Percentiles rank a stretch among this genome's conserved stretches.
phyloP scores from a whole-genome alignment of 2,329 filamentous ascomycete genomes.

The Purpureocillium lavendulum region DNA sequence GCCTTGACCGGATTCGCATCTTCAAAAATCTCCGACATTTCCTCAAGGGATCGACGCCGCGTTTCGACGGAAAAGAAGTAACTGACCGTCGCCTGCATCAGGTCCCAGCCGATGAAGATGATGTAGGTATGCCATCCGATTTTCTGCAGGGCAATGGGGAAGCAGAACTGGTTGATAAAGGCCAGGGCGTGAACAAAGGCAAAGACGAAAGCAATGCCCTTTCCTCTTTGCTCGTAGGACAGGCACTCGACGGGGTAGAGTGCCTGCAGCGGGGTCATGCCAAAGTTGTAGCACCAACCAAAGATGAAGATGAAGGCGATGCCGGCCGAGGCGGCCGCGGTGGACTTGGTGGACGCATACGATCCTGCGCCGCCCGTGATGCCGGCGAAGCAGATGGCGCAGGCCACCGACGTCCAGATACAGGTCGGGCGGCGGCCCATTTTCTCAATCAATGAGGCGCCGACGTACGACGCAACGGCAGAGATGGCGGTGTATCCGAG shows the following conservation, averaged over 20 bases:
- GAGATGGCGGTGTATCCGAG: slow-evolving; percentile 28
- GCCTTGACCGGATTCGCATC: neutral
- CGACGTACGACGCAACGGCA: slow-evolving; percentile 21
- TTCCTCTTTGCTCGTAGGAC: slow-evolving; percentile 44
- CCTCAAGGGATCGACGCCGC: slow-evolving; percentile 24
- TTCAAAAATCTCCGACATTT: slow-evolving; percentile 4
- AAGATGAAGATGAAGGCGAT: slow-evolving; percentile 11
- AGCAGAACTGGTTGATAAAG: slow-evolving; percentile 31
- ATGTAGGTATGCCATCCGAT: slow-evolving; percentile 49
- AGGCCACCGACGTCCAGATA: slow-evolving; percentile 2
- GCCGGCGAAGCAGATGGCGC: slow-evolving; percentile 2
- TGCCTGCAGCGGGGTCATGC: slow-evolving; percentile 23
- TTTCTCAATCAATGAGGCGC: slow-evolving; percentile 31
- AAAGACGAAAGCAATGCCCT: slow-evolving; percentile 44
- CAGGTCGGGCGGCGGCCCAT: slow-evolving; percentile 29
- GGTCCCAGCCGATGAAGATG: slow-evolving; percentile 36
- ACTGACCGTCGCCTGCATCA: slow-evolving; percentile 29
- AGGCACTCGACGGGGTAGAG: slow-evolving; percentile 46
- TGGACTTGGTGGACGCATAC: slow-evolving; percentile 1
- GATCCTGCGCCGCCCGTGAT: slow-evolving; percentile 1
- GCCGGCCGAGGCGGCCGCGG: neutral
- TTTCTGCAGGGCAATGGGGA: slow-evolving; percentile 35
- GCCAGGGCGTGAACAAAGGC: slow-evolving; percentile 31
- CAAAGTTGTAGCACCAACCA: slow-evolving; percentile 31
- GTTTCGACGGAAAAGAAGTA: slow-evolving; percentile 45